Evolutionary conservation across 2,329 filamentous ascomycete genomes (phyloP).

Genomic region (Trichoderma pleuroti): DNA sequence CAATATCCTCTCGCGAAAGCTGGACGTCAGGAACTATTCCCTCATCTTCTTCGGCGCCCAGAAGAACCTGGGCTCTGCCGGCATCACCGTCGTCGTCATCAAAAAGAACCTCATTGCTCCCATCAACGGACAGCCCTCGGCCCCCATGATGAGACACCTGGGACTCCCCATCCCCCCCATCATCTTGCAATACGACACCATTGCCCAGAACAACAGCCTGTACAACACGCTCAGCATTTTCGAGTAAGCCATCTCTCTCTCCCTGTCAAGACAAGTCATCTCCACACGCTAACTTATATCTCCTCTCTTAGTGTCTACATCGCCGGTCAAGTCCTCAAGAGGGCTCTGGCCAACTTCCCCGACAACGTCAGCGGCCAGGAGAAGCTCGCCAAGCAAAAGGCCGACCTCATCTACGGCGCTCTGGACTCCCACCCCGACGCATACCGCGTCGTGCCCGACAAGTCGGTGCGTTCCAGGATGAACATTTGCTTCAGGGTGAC

Average conservation of each 20-base stretch:
- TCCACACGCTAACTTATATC: not conserved
- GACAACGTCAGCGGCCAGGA: constrained; percentile 75
- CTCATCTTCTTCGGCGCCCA: constrained; percentile 90
- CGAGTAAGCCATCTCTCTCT: constrained; percentile 50
- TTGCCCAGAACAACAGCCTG: constrained; percentile 88
- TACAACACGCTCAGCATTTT: constrained; percentile 98
- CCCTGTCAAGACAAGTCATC: not conserved
- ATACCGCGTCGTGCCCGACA: constrained; percentile 76
- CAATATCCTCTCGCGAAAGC: constrained; percentile 79
- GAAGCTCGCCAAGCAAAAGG: constrained; percentile 69
- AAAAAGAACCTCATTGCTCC: constrained; percentile 77
- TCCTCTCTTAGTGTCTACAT: constrained; percentile 66
- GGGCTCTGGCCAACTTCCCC: constrained; percentile 62
- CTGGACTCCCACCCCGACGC: constrained; percentile 69
- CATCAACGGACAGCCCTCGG: constrained; percentile 58
- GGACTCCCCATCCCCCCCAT: constrained; percentile 74
- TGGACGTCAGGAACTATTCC: constrained; percentile 76
- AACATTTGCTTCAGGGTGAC: constrained; percentile 88
- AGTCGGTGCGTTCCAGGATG: constrained; percentile 77
- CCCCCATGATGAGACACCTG: constrained; percentile 63
- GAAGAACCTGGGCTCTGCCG: constrained; percentile 86
- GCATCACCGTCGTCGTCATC: constrained; percentile 81
- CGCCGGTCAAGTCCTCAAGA: constrained; percentile 81
- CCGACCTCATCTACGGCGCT: constrained; percentile 68
- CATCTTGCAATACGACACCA: constrained; percentile 76